phyloP scores from a whole-genome alignment of 495 filamentous ascomycete genomes.

The Talaromyces trachyspermus region DNA sequence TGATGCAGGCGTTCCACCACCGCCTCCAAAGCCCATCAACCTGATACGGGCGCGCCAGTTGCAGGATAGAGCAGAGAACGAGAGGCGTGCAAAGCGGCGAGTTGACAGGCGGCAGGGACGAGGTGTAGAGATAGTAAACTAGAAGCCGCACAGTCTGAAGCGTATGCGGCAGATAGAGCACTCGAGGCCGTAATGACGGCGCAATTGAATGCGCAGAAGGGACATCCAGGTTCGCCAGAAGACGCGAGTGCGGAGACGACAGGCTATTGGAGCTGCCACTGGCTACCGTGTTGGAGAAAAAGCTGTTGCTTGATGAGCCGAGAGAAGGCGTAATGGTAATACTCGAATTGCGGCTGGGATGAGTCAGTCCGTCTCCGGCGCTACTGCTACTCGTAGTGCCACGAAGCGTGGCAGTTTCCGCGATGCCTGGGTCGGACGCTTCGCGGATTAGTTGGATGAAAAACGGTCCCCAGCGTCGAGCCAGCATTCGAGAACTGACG shows the following conservation, averaged over 20 bases:
- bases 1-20: conserved; percentile 86
- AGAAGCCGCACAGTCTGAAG: conserved; percentile 79
- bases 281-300: conserved; percentile 53
- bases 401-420: conserved; percentile 48
- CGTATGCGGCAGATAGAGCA: conserved; percentile 90
- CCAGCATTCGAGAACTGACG: conserved; percentile 82
- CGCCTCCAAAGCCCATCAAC: conserved; percentile 89
- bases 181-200: conserved; percentile 69
- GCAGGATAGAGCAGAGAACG: conserved; percentile 88
- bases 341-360: conserved; percentile 63
- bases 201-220: conserved; percentile 47
- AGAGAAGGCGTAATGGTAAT: conserved; percentile 77
- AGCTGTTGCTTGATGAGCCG: conserved; percentile 40
- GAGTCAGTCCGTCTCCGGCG: conserved; percentile 12
- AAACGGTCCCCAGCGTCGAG: conserved; percentile 87
- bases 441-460: conserved; percentile 86
- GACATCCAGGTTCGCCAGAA: conserved; percentile 36
- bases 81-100: conserved; percentile 86
- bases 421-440: conserved; percentile 43
- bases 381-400: conserved; percentile 33
- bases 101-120: conserved; percentile 65
- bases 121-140: conserved; percentile 89
- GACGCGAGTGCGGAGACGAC: conserved; percentile 36
- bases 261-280: conserved; percentile 24
- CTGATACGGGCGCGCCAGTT: conserved; percentile 87